These are phyloP conservation scores for Xerocomellus chrysenteron DNA, from an alignment of 768 basidiomycete species.

Conservation along the genomic window DNA sequence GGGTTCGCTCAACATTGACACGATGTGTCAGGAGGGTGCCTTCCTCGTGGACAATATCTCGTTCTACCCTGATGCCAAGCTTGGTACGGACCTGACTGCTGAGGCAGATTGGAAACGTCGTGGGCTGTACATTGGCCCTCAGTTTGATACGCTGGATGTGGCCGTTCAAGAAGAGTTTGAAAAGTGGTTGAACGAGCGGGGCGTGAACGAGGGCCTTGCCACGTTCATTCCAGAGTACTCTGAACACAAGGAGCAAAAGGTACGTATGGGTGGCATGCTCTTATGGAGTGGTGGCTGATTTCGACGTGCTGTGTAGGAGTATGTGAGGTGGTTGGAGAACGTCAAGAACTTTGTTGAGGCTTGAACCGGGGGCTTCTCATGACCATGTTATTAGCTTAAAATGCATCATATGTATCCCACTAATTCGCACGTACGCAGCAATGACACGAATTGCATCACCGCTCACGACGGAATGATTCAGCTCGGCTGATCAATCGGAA, in stretches of 20 bases:
- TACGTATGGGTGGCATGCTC: constrained; percentile 28
- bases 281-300: constrained; percentile 6
- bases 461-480: constrained; percentile 11
- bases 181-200: constrained; percentile 85
- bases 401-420: constrained; percentile 2
- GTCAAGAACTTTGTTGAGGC: constrained; percentile 82
- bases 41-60: constrained; percentile 91
- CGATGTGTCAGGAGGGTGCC: constrained; percentile 72
- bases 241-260: constrained; percentile 91
- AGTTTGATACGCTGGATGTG: constrained; percentile 90
- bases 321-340: constrained; percentile 82
- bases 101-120: constrained; percentile 95
- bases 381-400: neutral
- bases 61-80: constrained; percentile 69
- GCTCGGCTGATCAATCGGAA: constrained; percentile 3
- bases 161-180: constrained; percentile 90
- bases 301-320: constrained; percentile 58
- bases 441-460: constrained; percentile 23
- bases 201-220: constrained; percentile 79
- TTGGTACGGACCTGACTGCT: constrained; percentile 75
- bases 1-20: constrained; percentile 78
- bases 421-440: constrained; percentile 10
- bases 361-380: constrained; percentile 20
- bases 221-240: constrained; percentile 87
- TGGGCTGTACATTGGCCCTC: constrained; percentile 89